Conservation (phyloP, 208 protist species). For the Tritrichomonas musculus region DNA sequence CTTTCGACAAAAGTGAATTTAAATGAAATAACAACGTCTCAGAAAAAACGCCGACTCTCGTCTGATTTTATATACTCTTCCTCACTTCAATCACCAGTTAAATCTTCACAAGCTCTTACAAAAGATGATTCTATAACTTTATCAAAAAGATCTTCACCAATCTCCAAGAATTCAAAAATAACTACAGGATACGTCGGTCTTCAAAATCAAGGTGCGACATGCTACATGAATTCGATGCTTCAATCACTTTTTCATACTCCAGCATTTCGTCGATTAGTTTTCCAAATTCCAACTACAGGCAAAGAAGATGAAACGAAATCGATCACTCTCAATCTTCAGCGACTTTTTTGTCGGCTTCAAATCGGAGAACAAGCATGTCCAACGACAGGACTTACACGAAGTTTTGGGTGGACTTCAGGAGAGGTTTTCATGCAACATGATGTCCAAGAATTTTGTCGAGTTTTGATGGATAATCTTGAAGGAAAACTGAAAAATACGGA, state of each 20-base stretch:
- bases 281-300: background rate
- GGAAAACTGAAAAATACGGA: background rate
- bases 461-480: background rate
- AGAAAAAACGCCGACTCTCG: no score
- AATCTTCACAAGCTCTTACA: no score
- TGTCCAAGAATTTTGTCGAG: conserved; percentile 18
- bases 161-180: conserved; percentile 35
- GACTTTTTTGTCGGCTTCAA: background rate
- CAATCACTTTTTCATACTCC: background rate
- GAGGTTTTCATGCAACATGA: background rate
- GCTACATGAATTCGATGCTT: conserved; percentile 29
- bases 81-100: no score
- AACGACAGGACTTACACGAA: background rate
- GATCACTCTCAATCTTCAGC: conserved; percentile 48
- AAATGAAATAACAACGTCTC: no score
- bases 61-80: no score
- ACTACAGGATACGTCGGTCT: conserved; percentile 47
- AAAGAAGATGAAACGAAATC: background rate
- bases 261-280: background rate
- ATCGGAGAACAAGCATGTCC: background rate
- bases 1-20: no score
- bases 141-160: no score
- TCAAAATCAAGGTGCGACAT: conserved; percentile 10
- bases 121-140: no score
- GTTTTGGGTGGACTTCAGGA: background rate